Evolutionary conservation across 192 early-diverging fungal genomes (phyloP).

Genomic region (Dissophora ornata): DNA sequence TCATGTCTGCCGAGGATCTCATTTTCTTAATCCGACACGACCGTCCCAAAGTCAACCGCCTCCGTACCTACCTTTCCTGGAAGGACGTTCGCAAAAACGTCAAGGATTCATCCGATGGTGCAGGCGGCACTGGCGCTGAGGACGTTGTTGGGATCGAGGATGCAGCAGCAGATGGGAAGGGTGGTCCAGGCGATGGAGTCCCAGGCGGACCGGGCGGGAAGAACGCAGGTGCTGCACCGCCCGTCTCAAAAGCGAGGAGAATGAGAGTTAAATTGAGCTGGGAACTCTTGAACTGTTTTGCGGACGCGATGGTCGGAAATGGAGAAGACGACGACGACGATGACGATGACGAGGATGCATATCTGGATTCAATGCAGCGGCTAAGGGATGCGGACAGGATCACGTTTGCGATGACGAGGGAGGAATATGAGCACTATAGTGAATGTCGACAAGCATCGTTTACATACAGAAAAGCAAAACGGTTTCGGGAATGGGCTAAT

Average conservation of each 20-base stretch:
- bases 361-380: conserved; percentile 88
- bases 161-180: conserved; percentile 66
- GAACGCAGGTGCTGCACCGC: conserved; percentile 39
- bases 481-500: conserved; percentile 95
- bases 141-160: conserved; percentile 66
- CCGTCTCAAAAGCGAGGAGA: conserved; percentile 57
- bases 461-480: conserved; percentile 92
- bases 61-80: conserved; percentile 92
- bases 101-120: conserved; percentile 72
- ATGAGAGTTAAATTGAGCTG: conserved; percentile 88
- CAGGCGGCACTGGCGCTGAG: conserved; percentile 64
- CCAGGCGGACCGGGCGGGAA: conserved; percentile 35
- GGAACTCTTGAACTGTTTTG: conserved; percentile 89
- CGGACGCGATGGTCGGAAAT: conserved; percentile 79
- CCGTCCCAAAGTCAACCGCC: conserved; percentile 89
- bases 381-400: conserved; percentile 90
- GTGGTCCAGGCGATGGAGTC: conserved; percentile 23
- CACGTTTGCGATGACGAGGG: conserved; percentile 94
- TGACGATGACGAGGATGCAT: conserved; percentile 92
- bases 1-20: conserved; percentile 88
- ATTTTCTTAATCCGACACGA: conserved; percentile 98
- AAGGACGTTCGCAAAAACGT: conserved; percentile 95
- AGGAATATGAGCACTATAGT: conserved; percentile 99
- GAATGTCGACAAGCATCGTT: conserved; percentile 99
- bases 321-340: conserved; percentile 85